Base-by-base conservation (phyloP, 1,284 basidiomycete genomes). In the Malassezia yamatoensis region DNA sequence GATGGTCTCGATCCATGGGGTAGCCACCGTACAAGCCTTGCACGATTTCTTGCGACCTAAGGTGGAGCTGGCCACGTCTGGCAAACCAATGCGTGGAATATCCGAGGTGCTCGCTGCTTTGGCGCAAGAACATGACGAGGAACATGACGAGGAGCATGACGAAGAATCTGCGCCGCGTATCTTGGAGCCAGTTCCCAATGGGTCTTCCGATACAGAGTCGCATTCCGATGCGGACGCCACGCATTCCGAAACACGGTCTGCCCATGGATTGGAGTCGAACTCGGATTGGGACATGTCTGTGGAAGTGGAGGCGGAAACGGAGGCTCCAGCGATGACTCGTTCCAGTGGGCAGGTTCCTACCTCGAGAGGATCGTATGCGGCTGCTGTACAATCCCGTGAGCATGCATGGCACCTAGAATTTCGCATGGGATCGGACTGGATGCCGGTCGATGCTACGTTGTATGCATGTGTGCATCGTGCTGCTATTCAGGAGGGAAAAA, bases 391-490 rank as follows among this genome's bases (percentile, higher is more conserved):
- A 77, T 79, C 88, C 1, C 87, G 88, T 69, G 88, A 90, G 0
- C 83, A 81, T 20, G 91, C 98, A 69, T 99, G 90, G 89, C 91
- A 98, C 74, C 81, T 98, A 45, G 87, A 91, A 74, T 98, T 99
- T 75, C 85, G 83, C 16, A 85, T 96, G 81, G 88, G 89, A 65
- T 89, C 87, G 54, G 83, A 88, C 57, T 78, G 82, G 13, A 78
- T 98, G 21, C 84, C 85, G 0, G 77, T 93, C 58, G 86, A 90
- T 71, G 81, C 93, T 58, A 98, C 94, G 0, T 85, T 99, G 55
- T 98, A 94, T 69, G 91, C 91, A 3, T 91, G 90, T 0, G 85
- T 96, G 40, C 90, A 96, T 74, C 85, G 87, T 61, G 15, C 16
- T 21, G 40, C 35, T 29, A 34, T 24, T 16, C 15, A 18, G 86